Percentiles rank a stretch among this genome's conserved stretches.
Evolutionary conservation across 164 flowering plant genomes (phyloP).

Genomic region (Macadamia integrifolia): DNA sequence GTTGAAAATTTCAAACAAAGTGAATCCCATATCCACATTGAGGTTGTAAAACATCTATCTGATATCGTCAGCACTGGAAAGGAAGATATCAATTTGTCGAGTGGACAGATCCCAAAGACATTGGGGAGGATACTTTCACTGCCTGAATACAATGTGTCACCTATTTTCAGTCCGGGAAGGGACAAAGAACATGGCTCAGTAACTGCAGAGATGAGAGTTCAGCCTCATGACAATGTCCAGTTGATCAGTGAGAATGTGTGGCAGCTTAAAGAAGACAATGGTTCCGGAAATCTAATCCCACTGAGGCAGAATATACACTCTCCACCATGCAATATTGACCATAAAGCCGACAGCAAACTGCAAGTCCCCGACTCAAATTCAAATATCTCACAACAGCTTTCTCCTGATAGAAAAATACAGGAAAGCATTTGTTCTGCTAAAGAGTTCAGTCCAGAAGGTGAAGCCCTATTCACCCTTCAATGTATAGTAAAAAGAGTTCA

Average conservation of each 20-base stretch:
- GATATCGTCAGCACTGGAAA: conserved; percentile 58
- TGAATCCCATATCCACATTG: conserved; percentile 53
- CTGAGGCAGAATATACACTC: conserved; percentile 16
- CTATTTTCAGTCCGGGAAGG: conserved; percentile 54
- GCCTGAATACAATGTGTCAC: conserved; percentile 55
- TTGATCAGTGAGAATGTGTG: conserved; percentile 17
- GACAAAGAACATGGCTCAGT: conserved; percentile 26
- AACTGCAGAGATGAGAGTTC: conserved; percentile 33
- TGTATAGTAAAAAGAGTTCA: neutral
- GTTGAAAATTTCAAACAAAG: conserved; percentile 22
- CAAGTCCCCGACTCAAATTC: conserved; percentile 16
- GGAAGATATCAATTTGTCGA: conserved; percentile 26
- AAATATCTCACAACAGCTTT: conserved; percentile 14
- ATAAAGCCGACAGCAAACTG: conserved; percentile 13
- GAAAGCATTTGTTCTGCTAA: conserved; percentile 10
- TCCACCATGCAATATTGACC: conserved; percentile 15
- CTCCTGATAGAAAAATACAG: conserved; percentile 17
- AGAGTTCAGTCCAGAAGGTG: conserved; percentile 41
- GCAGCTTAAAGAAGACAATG: conserved; percentile 20
- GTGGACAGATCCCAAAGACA: conserved; percentile 33
- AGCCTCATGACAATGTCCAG: conserved; percentile 20
- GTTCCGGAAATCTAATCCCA: conserved; percentile 16
- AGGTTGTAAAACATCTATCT: conserved; percentile 81
- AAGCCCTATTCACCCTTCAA: conserved; percentile 1
- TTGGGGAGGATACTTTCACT: conserved; percentile 65